Conservation (phyloP, 139 green algal genomes). For the Coccomyxa sp. region DNA sequence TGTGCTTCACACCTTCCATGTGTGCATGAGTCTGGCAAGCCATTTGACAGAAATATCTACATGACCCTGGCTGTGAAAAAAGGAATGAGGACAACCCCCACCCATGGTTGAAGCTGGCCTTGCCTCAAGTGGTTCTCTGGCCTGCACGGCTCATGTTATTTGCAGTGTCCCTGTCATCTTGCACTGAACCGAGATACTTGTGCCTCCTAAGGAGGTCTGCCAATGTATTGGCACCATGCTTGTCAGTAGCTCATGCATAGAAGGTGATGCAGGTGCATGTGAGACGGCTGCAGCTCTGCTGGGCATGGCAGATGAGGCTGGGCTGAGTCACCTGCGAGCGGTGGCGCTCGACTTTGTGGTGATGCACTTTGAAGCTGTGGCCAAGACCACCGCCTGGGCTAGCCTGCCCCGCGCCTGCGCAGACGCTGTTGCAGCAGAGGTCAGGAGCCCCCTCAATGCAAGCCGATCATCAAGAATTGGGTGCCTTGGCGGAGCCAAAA, state of each 20-base stretch:
- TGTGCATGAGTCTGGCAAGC: not conserved
- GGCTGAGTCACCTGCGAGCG: constrained; percentile 35
- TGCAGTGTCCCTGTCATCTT: not conserved
- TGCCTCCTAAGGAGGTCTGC: not conserved
- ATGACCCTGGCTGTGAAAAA: not conserved
- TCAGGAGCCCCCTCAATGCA: no score
- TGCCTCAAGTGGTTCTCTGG: not conserved
- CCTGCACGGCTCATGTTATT: not conserved
- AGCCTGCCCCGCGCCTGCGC: constrained; percentile 3
- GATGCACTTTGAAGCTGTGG: constrained; percentile 2
- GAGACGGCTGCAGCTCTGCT: constrained; percentile 48
- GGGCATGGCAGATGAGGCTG: constrained; percentile 44
- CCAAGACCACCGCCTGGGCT: constrained; percentile 7
- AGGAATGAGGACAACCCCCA: not conserved
- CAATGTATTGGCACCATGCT: not conserved
- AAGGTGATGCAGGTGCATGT: constrained; percentile 15
- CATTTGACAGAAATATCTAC: no score
- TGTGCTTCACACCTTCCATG: not conserved
- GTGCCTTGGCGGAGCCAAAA: no score
- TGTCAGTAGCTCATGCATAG: not conserved
- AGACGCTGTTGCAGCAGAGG: not conserved
- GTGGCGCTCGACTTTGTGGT: constrained; percentile 54
- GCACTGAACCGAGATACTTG: not conserved
- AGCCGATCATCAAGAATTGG: no score
- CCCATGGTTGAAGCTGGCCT: not conserved